These are phyloP conservation scores for Fusarium floridanum DNA, from an alignment of 2,329 filamentous ascomycete genomes.

Conservation along the genomic window DNA sequence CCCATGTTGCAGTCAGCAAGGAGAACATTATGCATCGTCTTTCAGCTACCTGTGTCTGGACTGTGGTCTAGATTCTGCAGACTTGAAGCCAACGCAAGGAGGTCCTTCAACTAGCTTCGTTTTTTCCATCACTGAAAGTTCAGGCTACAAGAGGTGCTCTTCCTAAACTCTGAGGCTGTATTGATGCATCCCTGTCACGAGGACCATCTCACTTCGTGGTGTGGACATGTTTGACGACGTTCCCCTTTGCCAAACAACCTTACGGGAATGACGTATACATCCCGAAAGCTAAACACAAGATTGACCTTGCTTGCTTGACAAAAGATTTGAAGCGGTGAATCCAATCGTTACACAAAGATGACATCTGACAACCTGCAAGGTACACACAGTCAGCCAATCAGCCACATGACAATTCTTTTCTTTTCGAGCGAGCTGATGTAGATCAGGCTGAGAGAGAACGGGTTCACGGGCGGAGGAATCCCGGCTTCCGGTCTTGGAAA, in stretches of 20 bases:
- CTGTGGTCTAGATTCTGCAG: not conserved
- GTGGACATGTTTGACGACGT: not conserved
- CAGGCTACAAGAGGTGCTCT: not conserved
- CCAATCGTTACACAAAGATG: not conserved
- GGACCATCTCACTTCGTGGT: not conserved
- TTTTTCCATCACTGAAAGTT: not conserved
- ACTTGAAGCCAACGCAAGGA: not conserved
- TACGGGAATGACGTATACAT: not conserved
- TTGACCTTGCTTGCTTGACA: not conserved
- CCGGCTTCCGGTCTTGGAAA: not conserved
- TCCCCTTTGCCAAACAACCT: not conserved
- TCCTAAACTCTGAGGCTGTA: not conserved
- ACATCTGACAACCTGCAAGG: not conserved
- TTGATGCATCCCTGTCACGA: not conserved
- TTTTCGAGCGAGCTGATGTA: not conserved
- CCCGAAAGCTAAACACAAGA: not conserved
- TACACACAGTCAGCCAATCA: not conserved
- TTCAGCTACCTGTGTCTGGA: not conserved
- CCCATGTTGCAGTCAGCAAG: not conserved
- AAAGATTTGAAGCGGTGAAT: not conserved
- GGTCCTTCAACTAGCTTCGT: not conserved
- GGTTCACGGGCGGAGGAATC: not conserved
- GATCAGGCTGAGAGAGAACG: not conserved
- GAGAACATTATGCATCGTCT: not conserved
- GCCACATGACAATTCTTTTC: not conserved